Evolutionary conservation across 2,329 filamentous ascomycete genomes (phyloP), one percentile per base, ranked within the genome.

Genomic region (Aureobasidium sp.): DNA sequence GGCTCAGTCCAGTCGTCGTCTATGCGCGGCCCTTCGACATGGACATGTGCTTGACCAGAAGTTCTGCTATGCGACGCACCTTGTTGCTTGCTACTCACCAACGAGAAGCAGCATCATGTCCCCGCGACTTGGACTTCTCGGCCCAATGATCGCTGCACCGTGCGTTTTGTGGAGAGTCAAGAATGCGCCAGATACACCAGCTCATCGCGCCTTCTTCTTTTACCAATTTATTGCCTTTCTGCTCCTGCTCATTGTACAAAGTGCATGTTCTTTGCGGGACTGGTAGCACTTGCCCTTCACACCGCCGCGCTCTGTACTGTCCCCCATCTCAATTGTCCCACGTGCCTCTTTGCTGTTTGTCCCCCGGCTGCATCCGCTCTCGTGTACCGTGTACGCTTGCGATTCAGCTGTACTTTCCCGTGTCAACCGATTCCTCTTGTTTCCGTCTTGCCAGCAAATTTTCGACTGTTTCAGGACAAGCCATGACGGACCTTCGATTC

Each of bases 1-100:
- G 37, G 26, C 52, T 55, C 52, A n/a, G 51, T 58, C 51, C 51
- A 53, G 36, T 53, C 36, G 50, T 53, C 36, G 51, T 53, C 37
- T 55, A 55, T 55, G 26, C 51, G 51, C 37, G 27, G 5, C 37
- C 36, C 26, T 17, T 42, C 37, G 51, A 42, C 51, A 39, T 53
- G 34, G 23, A 32, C 36, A 15, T 36, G 32, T 17, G 12, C 34
- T 50, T 34, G 47, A 27, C 17, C 29, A 34, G 8, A 34, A 34
- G 32, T 34, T 50, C 17, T 42, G 51, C 37, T 55, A 9, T n/a
- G 46, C 46, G 46, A n/a, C 46, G 46, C 46, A n/a, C 26, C 46
- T 48, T n/a, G 26, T 29, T 29, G 42, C 50, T 20, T 26, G 13
- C 34, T 20, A 10, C 23, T 37, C 50, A 52, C 17, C 50, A 27